Evolutionary conservation across 1,284 basidiomycete genomes (phyloP).

Genomic region (Ceratobasidium papillatum): DNA sequence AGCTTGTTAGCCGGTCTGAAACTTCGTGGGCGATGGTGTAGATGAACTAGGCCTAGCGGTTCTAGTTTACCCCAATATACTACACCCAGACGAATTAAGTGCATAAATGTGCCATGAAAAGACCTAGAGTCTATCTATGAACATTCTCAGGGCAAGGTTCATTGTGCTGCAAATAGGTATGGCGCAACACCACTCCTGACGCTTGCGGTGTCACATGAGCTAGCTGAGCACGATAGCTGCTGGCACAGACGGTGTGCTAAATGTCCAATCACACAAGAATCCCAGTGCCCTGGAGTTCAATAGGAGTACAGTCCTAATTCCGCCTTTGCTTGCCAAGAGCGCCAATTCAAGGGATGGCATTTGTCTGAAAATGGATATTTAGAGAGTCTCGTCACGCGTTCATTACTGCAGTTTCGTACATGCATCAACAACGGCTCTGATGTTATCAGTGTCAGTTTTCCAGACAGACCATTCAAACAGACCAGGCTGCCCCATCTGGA

Average conservation of each 20-base stretch:
- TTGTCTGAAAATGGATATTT: conserved; percentile 1
- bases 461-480: conserved; percentile 70
- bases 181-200: neutral
- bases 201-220: conserved; percentile 4
- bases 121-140: conserved; percentile 16
- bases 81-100: neutral
- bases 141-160: conserved; percentile 36
- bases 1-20: conserved; percentile 1
- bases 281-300: neutral
- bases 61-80: no score
- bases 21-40: neutral
- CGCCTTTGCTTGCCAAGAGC: conserved; percentile 22
- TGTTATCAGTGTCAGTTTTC: conserved; percentile 63
- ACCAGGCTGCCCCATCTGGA: conserved; percentile 72
- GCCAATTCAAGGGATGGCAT: neutral
- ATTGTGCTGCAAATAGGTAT: conserved; percentile 22
- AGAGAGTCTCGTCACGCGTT: conserved; percentile 12
- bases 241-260: conserved; percentile 7
- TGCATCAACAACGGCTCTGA: conserved; percentile 58
- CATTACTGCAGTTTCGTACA: conserved; percentile 6
- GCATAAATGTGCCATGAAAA: neutral
- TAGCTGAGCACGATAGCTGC: conserved; percentile 7
- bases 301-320: conserved; percentile 33
- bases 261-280: neutral
- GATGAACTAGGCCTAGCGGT: neutral